Evolutionary conservation across 441 rosid species (phyloP).

Genomic region (Pelargonium fulgidum): DNA sequence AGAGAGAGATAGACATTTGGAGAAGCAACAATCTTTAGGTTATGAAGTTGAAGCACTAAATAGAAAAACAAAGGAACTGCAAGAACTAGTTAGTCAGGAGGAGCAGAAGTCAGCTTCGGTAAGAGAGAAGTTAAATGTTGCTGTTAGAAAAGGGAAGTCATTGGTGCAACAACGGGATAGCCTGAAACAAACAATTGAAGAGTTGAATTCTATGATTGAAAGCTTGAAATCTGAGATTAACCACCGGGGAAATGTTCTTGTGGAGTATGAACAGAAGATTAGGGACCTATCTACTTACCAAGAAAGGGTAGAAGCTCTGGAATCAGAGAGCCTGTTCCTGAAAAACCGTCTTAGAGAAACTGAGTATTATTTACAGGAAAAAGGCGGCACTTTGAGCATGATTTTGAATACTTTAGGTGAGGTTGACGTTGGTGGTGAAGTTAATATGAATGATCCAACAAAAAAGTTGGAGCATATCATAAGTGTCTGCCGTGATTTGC

Average conservation of each 20-base stretch:
- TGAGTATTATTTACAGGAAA: conserved; percentile 56
- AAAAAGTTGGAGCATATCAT: conserved; percentile 58
- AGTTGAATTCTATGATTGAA: conserved; percentile 54
- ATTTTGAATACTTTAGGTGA: conserved; percentile 44
- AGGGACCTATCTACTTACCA: conserved; percentile 49
- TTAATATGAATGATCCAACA: conserved; percentile 45
- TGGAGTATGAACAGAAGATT: conserved; percentile 54
- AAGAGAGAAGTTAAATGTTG: conserved; percentile 88
- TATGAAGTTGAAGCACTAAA: conserved; percentile 57
- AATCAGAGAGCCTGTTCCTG: conserved; percentile 58
- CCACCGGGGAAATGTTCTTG: conserved; percentile 44
- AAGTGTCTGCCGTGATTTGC: conserved; percentile 51
- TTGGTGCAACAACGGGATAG: conserved; percentile 89
- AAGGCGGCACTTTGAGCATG: conserved; percentile 44
- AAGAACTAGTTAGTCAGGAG: conserved; percentile 64
- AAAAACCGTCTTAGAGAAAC: conserved; percentile 60
- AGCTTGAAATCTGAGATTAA: conserved; percentile 62
- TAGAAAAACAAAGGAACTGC: conserved; percentile 57
- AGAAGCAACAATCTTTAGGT: conserved; percentile 52
- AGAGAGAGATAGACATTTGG: conserved; percentile 63
- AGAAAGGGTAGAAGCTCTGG: conserved; percentile 50
- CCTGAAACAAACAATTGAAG: conserved; percentile 77
- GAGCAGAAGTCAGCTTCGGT: conserved; percentile 78
- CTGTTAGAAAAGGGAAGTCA: conserved; percentile 95
- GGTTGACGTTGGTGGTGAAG: conserved; percentile 59